Evolutionary conservation across 1,284 basidiomycete species (phyloP), one percentile per base, ranked within the genome.

Genomic region (Inonotus obliquus): DNA sequence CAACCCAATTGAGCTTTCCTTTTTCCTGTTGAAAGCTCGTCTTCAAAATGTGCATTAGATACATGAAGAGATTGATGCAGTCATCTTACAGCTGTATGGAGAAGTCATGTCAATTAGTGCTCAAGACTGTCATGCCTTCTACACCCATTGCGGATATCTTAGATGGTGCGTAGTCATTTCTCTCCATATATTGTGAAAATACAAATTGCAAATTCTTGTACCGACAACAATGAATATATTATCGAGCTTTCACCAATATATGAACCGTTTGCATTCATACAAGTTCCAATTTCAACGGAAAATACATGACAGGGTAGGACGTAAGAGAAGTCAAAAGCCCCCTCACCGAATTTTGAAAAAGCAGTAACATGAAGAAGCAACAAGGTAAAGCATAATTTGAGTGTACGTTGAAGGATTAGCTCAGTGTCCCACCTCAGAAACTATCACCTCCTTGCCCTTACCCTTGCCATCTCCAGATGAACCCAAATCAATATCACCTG

Each of bases 1-100:
- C 54, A 67, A 67, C 35, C 66, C 65, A 13, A 67, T 66, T 41
- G 65, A 67, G 53, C 51, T 61, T 14, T 44, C 59, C 11, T 67
- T 67, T 58, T 61, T 62, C 14, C 41, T 45, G 41, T 32, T 32
- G 32, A 32, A 32, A 32, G 32, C 32, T 32, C 32, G 32, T 32
- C 32, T 32, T 32, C 9, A 9, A 32, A 32, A 32, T 32, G 32
- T 32, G 32, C 32, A 32, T 9, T 32, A 9, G 32, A 4, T 9
- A 32, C 9, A 32, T 32, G 32, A 32, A 32, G 32, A 9, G 32
- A 32, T 32, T 32, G 32, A 32, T 32, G 32, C 32, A 32, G 32
- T 45, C 17, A 17, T 45, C 21, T 21, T n/a, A 45, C 41, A 45
- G 21, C 21, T 45, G 13, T 45, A 45, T 21, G 13, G 41, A 21